Evolutionary conservation across 371 early-diverging fungal genomes (phyloP).

Genomic region (Actinomortierella ambigua): DNA sequence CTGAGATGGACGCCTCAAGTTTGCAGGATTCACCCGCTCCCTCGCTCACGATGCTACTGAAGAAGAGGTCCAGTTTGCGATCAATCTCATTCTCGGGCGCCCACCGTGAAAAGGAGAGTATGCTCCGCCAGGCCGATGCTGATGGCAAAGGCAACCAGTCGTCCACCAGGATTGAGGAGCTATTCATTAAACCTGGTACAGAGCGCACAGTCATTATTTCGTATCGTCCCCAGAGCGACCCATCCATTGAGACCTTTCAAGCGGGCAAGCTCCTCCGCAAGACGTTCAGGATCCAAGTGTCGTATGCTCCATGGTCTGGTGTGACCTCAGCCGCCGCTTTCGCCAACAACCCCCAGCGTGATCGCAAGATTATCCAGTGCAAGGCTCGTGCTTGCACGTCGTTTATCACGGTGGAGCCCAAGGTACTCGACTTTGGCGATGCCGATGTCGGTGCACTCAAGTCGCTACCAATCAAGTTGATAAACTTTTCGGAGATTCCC

Average conservation of each 20-base stretch:
- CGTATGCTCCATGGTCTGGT: slow-evolving; percentile 60
- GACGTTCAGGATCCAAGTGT: slow-evolving; percentile 79
- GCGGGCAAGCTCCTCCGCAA: slow-evolving; percentile 79
- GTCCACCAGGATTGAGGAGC: slow-evolving; percentile 83
- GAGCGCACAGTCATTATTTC: slow-evolving; percentile 85
- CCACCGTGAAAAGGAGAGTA: slow-evolving; percentile 25
- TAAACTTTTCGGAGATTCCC: slow-evolving; percentile 87
- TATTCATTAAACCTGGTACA: slow-evolving; percentile 83
- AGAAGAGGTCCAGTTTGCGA: slow-evolving; percentile 30
- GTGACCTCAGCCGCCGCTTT: slow-evolving; percentile 26
- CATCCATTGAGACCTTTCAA: slow-evolving; percentile 61
- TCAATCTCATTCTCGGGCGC: slow-evolving; percentile 40
- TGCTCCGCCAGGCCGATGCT: slow-evolving; percentile 29
- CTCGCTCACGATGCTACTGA: slow-evolving; percentile 20
- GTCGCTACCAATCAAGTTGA: slow-evolving; percentile 80
- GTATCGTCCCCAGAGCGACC: slow-evolving; percentile 74
- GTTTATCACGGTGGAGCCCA: slow-evolving; percentile 85
- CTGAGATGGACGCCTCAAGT: slow-evolving; percentile 26
- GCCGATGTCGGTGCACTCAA: slow-evolving; percentile 94
- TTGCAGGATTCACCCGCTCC: slow-evolving; percentile 28
- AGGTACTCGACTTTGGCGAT: slow-evolving; percentile 90
- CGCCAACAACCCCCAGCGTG: slow-evolving; percentile 59
- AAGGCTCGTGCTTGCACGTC: slow-evolving; percentile 93
- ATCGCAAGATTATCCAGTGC: slow-evolving; percentile 90
- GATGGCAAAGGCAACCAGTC: slow-evolving; percentile 50